Evolutionary conservation across 345 rosid genomes (phyloP).

Genomic region (Lagerstroemia speciosa): DNA sequence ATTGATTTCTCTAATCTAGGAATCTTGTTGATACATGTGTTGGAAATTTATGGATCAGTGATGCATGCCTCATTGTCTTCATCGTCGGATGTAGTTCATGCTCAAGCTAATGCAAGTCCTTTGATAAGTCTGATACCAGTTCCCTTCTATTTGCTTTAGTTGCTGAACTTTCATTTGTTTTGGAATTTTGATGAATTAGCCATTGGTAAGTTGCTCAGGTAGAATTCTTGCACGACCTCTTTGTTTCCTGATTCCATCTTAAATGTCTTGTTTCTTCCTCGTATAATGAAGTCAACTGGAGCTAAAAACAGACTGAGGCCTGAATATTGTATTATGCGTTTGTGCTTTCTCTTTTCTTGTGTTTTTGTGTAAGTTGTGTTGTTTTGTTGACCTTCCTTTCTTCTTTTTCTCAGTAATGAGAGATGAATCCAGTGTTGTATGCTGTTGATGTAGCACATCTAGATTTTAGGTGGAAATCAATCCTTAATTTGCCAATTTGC

Average conservation of each 20-base stretch:
- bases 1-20: neutral
- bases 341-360: no score
- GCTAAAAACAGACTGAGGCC: neutral
- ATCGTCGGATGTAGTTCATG: neutral
- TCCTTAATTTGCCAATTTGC: neutral
- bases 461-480: neutral
- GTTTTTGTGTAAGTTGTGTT: no score
- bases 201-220: no score
- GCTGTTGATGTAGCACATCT: neutral
- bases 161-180: neutral
- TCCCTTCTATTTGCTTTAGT: neutral
- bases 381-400: neutral
- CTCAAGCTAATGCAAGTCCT: neutral
- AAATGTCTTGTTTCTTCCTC: neutral
- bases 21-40: neutral
- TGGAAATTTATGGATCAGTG: neutral
- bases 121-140: neutral
- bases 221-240: no score
- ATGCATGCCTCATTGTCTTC: neutral
- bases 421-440: neutral
- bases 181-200: neutral
- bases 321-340: neutral
- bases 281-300: neutral
- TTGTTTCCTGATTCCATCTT: no score
- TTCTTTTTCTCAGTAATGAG: neutral